These are phyloP conservation scores for Thelephora terrestris DNA, from an alignment of 1,284 basidiomycete genomes.

Conservation along the genomic window DNA sequence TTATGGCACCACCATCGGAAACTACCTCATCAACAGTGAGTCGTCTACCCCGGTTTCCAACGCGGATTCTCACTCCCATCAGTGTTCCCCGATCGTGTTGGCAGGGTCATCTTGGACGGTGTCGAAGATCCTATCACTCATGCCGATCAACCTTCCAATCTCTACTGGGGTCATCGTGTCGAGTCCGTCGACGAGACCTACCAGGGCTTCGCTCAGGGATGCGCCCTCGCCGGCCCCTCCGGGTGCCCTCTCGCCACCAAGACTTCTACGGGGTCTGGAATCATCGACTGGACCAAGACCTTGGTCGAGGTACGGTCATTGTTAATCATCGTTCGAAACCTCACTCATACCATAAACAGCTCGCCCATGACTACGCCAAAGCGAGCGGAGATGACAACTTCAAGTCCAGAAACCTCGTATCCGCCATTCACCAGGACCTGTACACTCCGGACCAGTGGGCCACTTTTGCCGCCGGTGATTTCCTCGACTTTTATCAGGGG, in stretches of 20 bases:
- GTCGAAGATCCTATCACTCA: conserved; percentile 12
- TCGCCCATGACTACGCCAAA: conserved; percentile 5
- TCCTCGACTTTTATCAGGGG: background rate
- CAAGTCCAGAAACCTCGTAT: background rate
- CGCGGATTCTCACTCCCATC: background rate
- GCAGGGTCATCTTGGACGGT: conserved; percentile 17
- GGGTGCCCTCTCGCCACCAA: conserved; percentile 6
- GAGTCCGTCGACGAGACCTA: conserved; percentile 7
- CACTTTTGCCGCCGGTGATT: background rate
- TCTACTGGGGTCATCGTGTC: background rate
- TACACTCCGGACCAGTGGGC: conserved; percentile 1
- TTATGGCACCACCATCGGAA: conserved; percentile 18
- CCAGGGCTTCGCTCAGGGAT: conserved; percentile 10
- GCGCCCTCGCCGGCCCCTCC: conserved; percentile 9
- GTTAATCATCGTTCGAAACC: conserved; percentile 5
- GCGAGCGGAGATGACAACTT: background rate
- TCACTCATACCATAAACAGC: conserved; percentile 6
- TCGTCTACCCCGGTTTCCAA: background rate
- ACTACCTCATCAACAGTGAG: conserved; percentile 19
- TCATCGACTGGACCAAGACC: conserved; percentile 5
- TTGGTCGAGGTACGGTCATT: conserved; percentile 4
- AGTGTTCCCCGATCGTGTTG: conserved; percentile 17
- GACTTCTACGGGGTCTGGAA: background rate
- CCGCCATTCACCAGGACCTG: background rate
- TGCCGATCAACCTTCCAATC: background rate